These are phyloP conservation scores for Clarkia xantiana DNA, from an alignment of 345 rosid genomes.

Conservation along the genomic window DNA sequence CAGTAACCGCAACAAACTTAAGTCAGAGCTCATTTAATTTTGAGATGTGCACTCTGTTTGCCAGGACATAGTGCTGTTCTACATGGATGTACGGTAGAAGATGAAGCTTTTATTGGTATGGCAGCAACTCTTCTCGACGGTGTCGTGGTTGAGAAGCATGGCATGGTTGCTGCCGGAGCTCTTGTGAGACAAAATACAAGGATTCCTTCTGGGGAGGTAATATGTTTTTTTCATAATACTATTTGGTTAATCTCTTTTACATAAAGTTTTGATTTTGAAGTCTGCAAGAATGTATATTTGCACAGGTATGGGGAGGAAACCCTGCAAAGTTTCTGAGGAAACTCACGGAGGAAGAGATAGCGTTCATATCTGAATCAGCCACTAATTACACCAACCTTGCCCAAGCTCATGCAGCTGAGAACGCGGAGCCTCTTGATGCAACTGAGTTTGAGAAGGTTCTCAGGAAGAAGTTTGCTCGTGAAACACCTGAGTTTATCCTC, in stretches of 20 bases:
- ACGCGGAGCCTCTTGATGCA: conserved; percentile 30
- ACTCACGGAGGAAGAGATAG: conserved; percentile 69
- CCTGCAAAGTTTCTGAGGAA: conserved; percentile 76
- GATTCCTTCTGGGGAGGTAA: conserved; percentile 81
- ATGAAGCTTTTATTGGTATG: conserved; percentile 75
- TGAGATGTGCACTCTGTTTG: conserved; percentile 3
- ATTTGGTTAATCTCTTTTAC: not conserved
- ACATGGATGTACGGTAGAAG: conserved; percentile 82
- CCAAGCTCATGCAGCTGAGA: conserved; percentile 73
- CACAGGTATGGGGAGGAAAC: conserved; percentile 88
- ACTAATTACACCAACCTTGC: conserved; percentile 55
- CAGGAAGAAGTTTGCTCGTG: conserved; percentile 59
- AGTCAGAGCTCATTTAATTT: no score
- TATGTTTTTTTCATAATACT: not conserved
- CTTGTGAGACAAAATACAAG: conserved; percentile 78
- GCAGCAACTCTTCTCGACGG: conserved; percentile 81
- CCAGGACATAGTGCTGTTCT: conserved; percentile 79
- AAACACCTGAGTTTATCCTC: conserved; percentile 56
- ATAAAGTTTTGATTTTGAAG: no score
- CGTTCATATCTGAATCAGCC: conserved; percentile 61
- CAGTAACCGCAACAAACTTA: no score
- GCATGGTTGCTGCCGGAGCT: conserved; percentile 88
- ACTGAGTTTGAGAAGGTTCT: conserved; percentile 32
- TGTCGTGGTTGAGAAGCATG: conserved; percentile 74
- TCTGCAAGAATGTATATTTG: not conserved